These are phyloP conservation scores for Phaeosphaeriaceae sp. DNA, from an alignment of 2,329 filamentous ascomycete species.

Conservation along the genomic window DNA sequence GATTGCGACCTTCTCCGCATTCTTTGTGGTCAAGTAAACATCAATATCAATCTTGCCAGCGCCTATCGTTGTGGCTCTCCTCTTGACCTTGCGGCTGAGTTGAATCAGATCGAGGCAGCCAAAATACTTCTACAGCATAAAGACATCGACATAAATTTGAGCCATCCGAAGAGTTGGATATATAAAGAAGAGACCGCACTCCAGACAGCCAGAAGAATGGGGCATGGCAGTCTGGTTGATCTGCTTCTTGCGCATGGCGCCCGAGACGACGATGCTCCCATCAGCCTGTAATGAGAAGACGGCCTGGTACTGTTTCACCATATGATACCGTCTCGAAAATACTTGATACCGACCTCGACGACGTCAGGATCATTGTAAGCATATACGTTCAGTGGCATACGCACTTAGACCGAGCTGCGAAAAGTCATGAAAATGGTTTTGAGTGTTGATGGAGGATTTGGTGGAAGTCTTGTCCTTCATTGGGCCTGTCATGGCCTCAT, in stretches of 20 bases:
- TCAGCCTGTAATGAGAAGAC: too few relatives aligned
- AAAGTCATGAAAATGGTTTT: too few relatives aligned
- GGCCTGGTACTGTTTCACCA: too few relatives aligned
- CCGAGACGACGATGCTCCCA: background rate
- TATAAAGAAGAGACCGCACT: background rate
- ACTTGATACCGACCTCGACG: too few relatives aligned
- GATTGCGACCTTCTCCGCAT: conserved; percentile 2
- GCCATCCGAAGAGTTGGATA: too few relatives aligned
- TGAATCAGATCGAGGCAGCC: background rate
- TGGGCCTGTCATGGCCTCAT: too few relatives aligned
- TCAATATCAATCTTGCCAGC: conserved; percentile 2
- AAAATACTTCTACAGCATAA: conserved; percentile 6
- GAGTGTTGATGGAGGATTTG: too few relatives aligned
- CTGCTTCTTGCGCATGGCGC: conserved; percentile 7
- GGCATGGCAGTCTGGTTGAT: background rate
- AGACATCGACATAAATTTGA: conserved; percentile 1
- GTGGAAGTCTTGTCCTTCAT: too few relatives aligned
- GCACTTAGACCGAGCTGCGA: too few relatives aligned
- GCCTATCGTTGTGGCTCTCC: background rate
- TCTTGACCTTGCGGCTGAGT: background rate
- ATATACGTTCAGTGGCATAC: too few relatives aligned
- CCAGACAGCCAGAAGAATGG: background rate
- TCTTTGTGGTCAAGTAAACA: background rate
- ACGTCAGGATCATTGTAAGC: too few relatives aligned
- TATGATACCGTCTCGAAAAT: too few relatives aligned